A percentile compares a stretch with the other conserved stretches of the same genome.
Conservation (phyloP, 75 land plant genomes). For the Sequoiadendron giganteum region DNA sequence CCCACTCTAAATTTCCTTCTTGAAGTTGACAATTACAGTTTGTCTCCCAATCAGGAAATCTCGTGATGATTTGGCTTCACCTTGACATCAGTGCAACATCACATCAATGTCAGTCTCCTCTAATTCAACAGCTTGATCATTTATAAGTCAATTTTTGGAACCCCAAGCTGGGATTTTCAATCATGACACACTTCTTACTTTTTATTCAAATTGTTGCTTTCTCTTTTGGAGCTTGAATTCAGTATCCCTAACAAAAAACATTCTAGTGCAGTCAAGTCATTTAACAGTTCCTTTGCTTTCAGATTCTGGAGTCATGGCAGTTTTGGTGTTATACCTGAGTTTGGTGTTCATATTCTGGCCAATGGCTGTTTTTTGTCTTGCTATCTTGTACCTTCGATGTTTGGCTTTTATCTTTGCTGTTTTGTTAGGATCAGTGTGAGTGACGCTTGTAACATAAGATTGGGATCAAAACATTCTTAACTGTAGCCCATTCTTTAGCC, state of each 20-base stretch:
- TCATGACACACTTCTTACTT: background rate
- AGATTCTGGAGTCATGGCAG: background rate
- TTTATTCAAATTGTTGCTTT: background rate
- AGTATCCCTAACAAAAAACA: background rate
- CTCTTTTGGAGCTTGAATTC: background rate
- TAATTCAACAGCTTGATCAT: background rate
- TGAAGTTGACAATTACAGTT: background rate
- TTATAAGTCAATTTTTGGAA: background rate
- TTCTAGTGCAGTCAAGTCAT: background rate
- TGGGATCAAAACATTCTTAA: background rate
- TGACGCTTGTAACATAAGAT: background rate
- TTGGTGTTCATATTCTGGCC: background rate
- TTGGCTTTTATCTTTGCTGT: background rate
- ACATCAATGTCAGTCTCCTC: background rate
- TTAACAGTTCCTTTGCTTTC: background rate
- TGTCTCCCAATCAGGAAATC: no score
- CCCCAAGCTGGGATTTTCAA: background rate
- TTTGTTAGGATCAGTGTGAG: background rate
- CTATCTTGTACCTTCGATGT: background rate
- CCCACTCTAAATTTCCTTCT: background rate
- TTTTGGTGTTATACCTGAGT: background rate
- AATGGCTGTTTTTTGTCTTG: background rate
- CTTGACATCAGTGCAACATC: background rate
- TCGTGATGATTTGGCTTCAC: background rate
- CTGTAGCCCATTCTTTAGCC: background rate